Evolutionary conservation across 2,329 filamentous ascomycete species (phyloP).

Genomic region (Karstenula rhodostoma): DNA sequence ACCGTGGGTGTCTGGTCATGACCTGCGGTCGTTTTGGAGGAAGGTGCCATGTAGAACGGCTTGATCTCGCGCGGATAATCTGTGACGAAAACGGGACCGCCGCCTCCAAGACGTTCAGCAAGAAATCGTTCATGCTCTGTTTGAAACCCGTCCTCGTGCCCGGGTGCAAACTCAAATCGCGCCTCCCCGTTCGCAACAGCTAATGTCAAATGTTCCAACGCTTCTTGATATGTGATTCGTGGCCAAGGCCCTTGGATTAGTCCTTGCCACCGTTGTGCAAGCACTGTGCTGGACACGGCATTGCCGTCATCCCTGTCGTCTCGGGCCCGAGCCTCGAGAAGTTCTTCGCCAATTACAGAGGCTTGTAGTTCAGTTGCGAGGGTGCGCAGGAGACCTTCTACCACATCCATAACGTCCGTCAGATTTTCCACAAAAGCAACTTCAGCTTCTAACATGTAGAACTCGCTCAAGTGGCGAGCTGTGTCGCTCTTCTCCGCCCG

Average conservation of each 20-base stretch:
- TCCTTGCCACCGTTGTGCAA: slow-evolving; percentile 76
- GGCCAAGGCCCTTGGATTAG: slow-evolving; percentile 79
- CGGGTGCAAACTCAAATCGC: slow-evolving; percentile 72
- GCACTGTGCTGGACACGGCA: slow-evolving; percentile 57
- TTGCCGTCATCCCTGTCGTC: slow-evolving; percentile 45
- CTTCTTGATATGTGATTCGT: slow-evolving; percentile 82
- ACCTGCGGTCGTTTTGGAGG: slow-evolving; percentile 23
- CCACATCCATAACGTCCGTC: slow-evolving; percentile 75
- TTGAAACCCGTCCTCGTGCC: slow-evolving; percentile 78
- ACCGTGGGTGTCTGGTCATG: slow-evolving; percentile 63
- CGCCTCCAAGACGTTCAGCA: slow-evolving; percentile 70
- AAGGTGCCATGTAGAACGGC: slow-evolving; percentile 85
- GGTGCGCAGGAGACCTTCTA: slow-evolving; percentile 77
- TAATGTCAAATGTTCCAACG: slow-evolving; percentile 72
- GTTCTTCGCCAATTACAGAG: slow-evolving; percentile 63
- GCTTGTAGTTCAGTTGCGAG: slow-evolving; percentile 60
- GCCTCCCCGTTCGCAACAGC: slow-evolving; percentile 60
- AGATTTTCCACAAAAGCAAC: slow-evolving; percentile 78
- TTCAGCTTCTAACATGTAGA: slow-evolving; percentile 98
- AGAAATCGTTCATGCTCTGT: slow-evolving; percentile 94
- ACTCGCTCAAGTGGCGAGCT: slow-evolving; percentile 91
- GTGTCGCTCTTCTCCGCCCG: slow-evolving; percentile 87
- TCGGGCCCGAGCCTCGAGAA: slow-evolving; percentile 58
- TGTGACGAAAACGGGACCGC: slow-evolving; percentile 84
- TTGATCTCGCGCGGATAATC: slow-evolving; percentile 90